A percentile compares a stretch with the other conserved stretches of the same genome.
phyloP scores from a whole-genome alignment of 441 rosid genomes.

The Bocquillonia castaneifolia region DNA sequence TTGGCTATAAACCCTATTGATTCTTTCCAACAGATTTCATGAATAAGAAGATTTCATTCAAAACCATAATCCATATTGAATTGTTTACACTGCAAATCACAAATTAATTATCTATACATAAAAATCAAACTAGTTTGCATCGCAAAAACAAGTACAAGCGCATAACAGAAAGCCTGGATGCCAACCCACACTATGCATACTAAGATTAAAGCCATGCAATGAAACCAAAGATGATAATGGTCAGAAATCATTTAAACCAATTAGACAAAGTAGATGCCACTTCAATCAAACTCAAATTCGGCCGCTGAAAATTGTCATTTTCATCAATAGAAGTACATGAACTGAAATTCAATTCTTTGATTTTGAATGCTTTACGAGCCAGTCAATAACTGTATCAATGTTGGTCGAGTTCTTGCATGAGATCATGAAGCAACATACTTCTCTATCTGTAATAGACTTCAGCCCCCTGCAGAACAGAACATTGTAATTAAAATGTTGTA shows the following conservation, averaged over 20 bases:
- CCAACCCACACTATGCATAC: conserved; percentile 15
- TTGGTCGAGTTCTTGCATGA: conserved; percentile 92
- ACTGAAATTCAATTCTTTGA: conserved; percentile 42
- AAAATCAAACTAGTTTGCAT: conserved; percentile 24
- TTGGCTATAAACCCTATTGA: no score
- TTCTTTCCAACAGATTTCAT: neutral
- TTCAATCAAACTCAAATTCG: conserved; percentile 15
- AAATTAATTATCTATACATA: conserved; percentile 29
- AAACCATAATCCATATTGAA: conserved; percentile 21
- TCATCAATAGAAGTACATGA: conserved; percentile 9
- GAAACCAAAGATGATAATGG: conserved; percentile 16
- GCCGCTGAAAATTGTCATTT: conserved; percentile 1
- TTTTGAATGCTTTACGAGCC: conserved; percentile 95
- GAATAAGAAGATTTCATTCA: conserved; percentile 21
- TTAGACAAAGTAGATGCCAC: conserved; percentile 22
- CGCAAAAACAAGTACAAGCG: conserved; percentile 18
- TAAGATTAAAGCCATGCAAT: conserved; percentile 9
- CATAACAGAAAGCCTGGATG: conserved; percentile 10
- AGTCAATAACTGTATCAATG: conserved; percentile 81
- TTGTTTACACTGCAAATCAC: conserved; percentile 23
- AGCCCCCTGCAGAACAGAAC: conserved; percentile 55
- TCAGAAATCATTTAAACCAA: conserved; percentile 21
- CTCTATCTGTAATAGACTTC: conserved; percentile 67
- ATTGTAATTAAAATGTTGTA: neutral
- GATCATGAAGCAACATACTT: conserved; percentile 93